Conservation (phyloP, 306 rosid genomes). For the Mimosa bimucronata region DNA sequence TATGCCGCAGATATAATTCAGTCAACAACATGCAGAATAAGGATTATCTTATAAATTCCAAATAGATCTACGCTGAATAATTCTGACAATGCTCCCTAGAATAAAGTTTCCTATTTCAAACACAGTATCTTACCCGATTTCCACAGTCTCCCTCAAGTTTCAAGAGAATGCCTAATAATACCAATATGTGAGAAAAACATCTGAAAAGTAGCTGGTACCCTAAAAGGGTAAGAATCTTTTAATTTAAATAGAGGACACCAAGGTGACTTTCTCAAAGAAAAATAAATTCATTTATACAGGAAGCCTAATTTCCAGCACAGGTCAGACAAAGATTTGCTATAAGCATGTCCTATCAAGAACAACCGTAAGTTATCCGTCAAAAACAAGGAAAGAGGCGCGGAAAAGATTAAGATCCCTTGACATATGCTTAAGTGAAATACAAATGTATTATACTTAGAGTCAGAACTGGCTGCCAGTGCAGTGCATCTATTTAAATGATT, state of each 20-base stretch:
- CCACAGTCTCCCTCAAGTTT: not conserved
- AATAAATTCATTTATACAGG: not conserved
- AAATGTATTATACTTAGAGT: no score
- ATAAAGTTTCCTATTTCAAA: not conserved
- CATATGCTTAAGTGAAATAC: no score
- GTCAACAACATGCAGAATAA: constrained; percentile 7
- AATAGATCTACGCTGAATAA: not conserved
- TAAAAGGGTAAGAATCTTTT: not conserved
- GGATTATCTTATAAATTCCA: not conserved
- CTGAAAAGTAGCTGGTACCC: not conserved
- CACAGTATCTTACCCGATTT: not conserved
- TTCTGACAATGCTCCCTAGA: not conserved
- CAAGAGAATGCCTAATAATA: not conserved
- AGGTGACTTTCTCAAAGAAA: not conserved
- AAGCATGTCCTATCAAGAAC: no score
- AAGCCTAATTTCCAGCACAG: no score
- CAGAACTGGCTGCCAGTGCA: no score
- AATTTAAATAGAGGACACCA: not conserved
- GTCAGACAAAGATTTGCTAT: no score
- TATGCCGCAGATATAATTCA: not conserved
- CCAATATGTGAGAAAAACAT: not conserved
- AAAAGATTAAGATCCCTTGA: no score
- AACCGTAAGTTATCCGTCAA: no score
- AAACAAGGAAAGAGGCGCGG: no score
- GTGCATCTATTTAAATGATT: no score